Conservation (phyloP, 2,329 filamentous ascomycete genomes). For the Mycosphaerella arachidis region DNA sequence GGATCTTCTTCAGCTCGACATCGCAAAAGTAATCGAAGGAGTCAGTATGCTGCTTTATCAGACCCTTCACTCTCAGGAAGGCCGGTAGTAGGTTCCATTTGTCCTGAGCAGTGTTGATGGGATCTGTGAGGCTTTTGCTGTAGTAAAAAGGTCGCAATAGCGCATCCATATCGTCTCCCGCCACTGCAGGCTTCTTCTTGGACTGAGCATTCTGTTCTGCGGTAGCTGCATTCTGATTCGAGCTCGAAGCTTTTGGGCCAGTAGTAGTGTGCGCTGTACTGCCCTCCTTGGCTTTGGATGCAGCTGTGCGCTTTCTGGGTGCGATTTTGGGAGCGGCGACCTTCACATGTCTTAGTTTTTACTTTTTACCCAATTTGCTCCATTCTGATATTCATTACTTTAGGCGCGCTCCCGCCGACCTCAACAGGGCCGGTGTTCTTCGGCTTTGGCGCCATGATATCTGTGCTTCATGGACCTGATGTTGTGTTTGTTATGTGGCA, state of each 20-base stretch:
- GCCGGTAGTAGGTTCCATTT: slow-evolving; percentile 96
- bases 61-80: slow-evolving; percentile 95
- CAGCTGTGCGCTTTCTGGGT: slow-evolving; percentile 13
- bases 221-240: slow-evolving; percentile 1
- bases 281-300: slow-evolving; percentile 7
- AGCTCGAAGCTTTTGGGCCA: not conserved
- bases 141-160: slow-evolving; percentile 67
- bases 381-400: slow-evolving; percentile 19
- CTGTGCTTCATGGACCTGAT: slow-evolving; percentile 1
- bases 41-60: slow-evolving; percentile 97
- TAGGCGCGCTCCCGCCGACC: slow-evolving; percentile 26
- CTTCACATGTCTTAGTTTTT: slow-evolving; percentile 13
- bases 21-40: slow-evolving; percentile 99
- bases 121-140: slow-evolving; percentile 62
- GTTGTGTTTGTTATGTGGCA: not conserved
- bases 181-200: slow-evolving; percentile 20
- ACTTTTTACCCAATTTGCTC: slow-evolving; percentile 2
- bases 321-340: slow-evolving; percentile 16
- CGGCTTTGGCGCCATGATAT: slow-evolving; percentile 31
- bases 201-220: slow-evolving; percentile 2
- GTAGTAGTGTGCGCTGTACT: not conserved
- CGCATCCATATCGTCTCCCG: slow-evolving; percentile 48
- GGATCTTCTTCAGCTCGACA: slow-evolving; percentile 93
- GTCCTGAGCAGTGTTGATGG: slow-evolving; percentile 69
- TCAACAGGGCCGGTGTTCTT: slow-evolving; percentile 31